Evolutionary conservation across 2,329 filamentous ascomycete species (phyloP), one percentile per base, ranked within the genome.

Genomic region (Fusarium sp.): DNA sequence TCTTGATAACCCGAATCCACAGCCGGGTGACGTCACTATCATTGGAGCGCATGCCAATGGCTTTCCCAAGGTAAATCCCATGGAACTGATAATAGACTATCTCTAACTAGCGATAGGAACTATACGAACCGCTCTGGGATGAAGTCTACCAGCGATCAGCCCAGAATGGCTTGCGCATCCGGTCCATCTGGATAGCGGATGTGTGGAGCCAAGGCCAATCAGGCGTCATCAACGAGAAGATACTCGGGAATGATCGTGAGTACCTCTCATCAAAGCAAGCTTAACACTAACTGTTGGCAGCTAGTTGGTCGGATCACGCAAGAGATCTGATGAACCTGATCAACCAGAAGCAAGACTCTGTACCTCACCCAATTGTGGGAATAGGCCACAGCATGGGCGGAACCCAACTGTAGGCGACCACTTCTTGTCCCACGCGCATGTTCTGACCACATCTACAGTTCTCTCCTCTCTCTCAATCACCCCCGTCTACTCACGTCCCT

Each of bases 311-410:
- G 14, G 54, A 57, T 9, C 54, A 57, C 11, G 31, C 54, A 0
- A 35, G 54, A 58, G 68, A 67, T 27, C 18, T 70, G 31, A 54
- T 70, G 29, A 54, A 29, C 2, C 7, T 70, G 59, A 67, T 70
- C 42, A 70, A 61, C 31, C 63, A 66, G 20, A 70, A 63, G n/a
- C 64, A 56, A 57, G 57, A 29, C 8, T 31, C 29, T 4, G 63
- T 66, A 35, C 63, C 63, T n/a, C 63, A 58, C n/a, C 66, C 63
- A 22, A 47, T 70, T 13, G 31, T 66, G 5, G 64, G 63, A 22
- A 58, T 69, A 22, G 67, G 67, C 5, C 66, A 69, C 25, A 69
- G 66, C 47, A 69, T 69, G 66, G 66, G 62, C 2, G 66, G 45
- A 1, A 65, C 66, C 3, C 54, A 58, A 3, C 54, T 58, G 54